Percentiles rank a stretch among this genome's conserved stretches.
Conservation (phyloP, 495 filamentous ascomycete genomes). For the Symbiotaphrina buchneri region DNA sequence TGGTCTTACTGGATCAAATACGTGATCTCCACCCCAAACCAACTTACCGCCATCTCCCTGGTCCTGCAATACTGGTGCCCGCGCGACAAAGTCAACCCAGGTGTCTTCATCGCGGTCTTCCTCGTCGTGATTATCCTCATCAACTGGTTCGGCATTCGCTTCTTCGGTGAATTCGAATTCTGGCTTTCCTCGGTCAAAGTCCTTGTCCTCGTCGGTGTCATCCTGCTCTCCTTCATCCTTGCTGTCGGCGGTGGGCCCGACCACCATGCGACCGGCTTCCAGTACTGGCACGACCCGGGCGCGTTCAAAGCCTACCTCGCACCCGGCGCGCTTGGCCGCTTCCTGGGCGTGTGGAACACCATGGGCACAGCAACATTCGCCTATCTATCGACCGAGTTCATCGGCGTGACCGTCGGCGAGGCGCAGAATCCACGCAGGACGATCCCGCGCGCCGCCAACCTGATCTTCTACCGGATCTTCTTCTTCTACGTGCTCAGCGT, state of each 20-base stretch:
- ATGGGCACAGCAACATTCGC: background rate
- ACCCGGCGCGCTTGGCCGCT: background rate
- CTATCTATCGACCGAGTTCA: background rate
- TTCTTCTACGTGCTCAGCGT: conserved; percentile 26
- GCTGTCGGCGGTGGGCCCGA: background rate
- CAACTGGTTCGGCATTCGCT: background rate
- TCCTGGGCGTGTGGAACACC: background rate
- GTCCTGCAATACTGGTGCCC: background rate
- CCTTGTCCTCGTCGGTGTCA: background rate
- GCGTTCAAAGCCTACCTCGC: background rate
- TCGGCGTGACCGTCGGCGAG: conserved; percentile 1
- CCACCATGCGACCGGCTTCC: background rate
- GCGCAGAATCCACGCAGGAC: conserved; percentile 6
- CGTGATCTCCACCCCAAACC: background rate
- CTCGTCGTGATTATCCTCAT: background rate
- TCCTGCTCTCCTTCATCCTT: background rate
- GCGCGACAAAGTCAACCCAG: background rate
- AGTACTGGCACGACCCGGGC: background rate
- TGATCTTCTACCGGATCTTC: conserved; percentile 12
- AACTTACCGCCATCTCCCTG: background rate
- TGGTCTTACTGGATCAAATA: background rate
- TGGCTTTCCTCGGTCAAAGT: background rate
- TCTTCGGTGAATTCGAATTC: conserved; percentile 1
- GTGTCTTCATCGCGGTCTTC: background rate
- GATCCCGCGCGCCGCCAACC: conserved; percentile 9